Percentiles rank a stretch among this genome's conserved stretches.
Conservation (phyloP, 2,329 filamentous ascomycete genomes). For the Acarospora socialis region DNA sequence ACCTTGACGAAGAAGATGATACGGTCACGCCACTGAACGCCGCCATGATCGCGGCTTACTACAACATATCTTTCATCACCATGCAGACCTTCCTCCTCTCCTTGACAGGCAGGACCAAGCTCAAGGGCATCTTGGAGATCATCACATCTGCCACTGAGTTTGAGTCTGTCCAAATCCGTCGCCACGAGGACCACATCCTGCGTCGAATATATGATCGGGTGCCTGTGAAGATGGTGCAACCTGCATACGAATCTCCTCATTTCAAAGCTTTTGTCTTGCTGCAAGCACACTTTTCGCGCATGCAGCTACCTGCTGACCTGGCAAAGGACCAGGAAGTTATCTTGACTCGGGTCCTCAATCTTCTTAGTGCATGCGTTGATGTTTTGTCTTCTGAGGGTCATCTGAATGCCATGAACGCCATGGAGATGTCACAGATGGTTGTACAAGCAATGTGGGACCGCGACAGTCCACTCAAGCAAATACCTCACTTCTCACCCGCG, state of each 20-base stretch:
- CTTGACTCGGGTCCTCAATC: constrained; percentile 66
- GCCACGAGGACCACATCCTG: constrained; percentile 78
- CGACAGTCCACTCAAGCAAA: constrained; percentile 92
- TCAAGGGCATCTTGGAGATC: constrained; percentile 95
- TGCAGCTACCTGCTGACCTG: constrained; percentile 90
- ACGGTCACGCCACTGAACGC: constrained; percentile 80
- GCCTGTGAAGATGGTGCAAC: constrained; percentile 86
- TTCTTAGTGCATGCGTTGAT: constrained; percentile 85
- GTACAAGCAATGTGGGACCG: constrained; percentile 99
- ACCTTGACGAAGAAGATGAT: constrained; percentile 88
- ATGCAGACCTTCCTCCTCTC: constrained; percentile 98
- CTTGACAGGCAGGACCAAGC: constrained; percentile 72
- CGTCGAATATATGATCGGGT: constrained; percentile 87
- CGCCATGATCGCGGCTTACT: constrained; percentile 96
- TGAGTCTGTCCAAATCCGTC: constrained; percentile 82
- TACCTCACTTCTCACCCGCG: constrained; percentile 80
- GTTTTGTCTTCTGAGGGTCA: constrained; percentile 92
- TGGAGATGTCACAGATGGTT: constrained; percentile 99
- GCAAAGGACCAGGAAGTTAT: constrained; percentile 91
- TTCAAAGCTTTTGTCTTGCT: constrained; percentile 97
- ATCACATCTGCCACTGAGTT: constrained; percentile 95
- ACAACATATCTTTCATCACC: constrained; percentile 97
- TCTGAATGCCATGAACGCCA: constrained; percentile 92
- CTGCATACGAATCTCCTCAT: constrained; percentile 80
- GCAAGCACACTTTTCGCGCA: constrained; percentile 92